phyloP scores from a whole-genome alignment of 192 early-diverging fungal genomes.

The Coemansia sp. region DNA sequence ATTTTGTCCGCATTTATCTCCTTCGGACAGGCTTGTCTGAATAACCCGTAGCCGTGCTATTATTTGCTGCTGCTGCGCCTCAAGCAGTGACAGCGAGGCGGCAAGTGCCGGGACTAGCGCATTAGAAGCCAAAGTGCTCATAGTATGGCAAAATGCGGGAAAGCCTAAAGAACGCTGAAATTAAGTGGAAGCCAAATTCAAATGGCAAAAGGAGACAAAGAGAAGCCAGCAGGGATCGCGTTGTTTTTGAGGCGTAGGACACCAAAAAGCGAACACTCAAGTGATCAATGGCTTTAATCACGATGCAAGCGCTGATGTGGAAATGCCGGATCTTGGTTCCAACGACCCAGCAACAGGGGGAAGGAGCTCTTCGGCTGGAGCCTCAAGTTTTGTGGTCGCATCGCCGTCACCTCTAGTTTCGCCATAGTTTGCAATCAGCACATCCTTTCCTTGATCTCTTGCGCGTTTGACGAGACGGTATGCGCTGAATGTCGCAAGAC shows the following conservation, averaged over 20 bases:
- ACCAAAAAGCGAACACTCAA: background rate
- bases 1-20: slow-evolving; percentile 2
- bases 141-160: background rate
- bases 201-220: background rate
- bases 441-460: slow-evolving; percentile 57
- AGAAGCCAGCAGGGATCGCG: background rate
- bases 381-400: slow-evolving; percentile 36
- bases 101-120: slow-evolving; percentile 28
- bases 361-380: slow-evolving; percentile 30
- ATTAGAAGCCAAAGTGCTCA: slow-evolving; percentile 13
- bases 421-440: slow-evolving; percentile 75
- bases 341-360: slow-evolving; percentile 20
- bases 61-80: slow-evolving; percentile 28
- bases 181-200: background rate
- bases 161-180: background rate
- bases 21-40: slow-evolving; percentile 17
- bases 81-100: slow-evolving; percentile 24
- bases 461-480: slow-evolving; percentile 73
- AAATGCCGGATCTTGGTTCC: background rate
- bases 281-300: background rate
- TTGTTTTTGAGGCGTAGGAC: no score
- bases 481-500: slow-evolving; percentile 81
- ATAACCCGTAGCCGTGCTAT: slow-evolving; percentile 19
- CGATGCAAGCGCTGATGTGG: background rate
- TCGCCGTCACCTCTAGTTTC: slow-evolving; percentile 68